These are phyloP conservation scores for Geoglossum cookeanum DNA, from an alignment of 2,329 filamentous ascomycete species.

Conservation along the genomic window DNA sequence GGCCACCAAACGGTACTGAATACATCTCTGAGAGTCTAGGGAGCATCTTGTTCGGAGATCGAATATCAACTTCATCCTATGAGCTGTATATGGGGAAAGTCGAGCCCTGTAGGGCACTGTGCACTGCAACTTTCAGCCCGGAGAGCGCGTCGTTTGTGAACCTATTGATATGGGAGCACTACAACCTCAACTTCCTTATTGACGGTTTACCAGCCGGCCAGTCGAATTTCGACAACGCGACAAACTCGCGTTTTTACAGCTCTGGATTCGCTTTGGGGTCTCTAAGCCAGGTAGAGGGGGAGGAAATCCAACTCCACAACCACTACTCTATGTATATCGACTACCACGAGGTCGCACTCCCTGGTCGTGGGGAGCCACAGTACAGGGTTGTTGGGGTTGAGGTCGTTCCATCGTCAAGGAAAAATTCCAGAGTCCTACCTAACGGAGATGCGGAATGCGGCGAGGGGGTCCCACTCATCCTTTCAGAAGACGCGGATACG, in stretches of 20 bases:
- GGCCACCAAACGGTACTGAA: slow-evolving; percentile 55
- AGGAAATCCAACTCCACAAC: slow-evolving; percentile 56
- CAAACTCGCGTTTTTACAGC: slow-evolving; percentile 66
- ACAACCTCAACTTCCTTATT: slow-evolving; percentile 88
- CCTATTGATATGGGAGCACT: slow-evolving; percentile 60
- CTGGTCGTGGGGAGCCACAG: slow-evolving; percentile 39
- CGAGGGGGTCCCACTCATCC: slow-evolving; percentile 35
- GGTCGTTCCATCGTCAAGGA: slow-evolving; percentile 61
- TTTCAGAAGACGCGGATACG: slow-evolving; percentile 44
- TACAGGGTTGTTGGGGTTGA: slow-evolving; percentile 83
- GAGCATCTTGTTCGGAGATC: slow-evolving; percentile 91
- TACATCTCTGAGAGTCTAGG: slow-evolving; percentile 77
- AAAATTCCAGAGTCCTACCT: slow-evolving; percentile 33
- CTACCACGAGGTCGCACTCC: slow-evolving; percentile 55
- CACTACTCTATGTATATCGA: slow-evolving; percentile 91
- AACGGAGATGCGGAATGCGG: slow-evolving; percentile 44
- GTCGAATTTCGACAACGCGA: slow-evolving; percentile 55
- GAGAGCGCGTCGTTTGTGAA: slow-evolving; percentile 63
- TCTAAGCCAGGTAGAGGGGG: slow-evolving; percentile 25
- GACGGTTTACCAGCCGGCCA: slow-evolving; percentile 88
- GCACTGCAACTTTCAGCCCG: slow-evolving; percentile 43
- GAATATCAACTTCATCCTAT: slow-evolving; percentile 93
- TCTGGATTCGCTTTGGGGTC: slow-evolving; percentile 70
- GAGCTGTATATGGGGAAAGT: slow-evolving; percentile 73
- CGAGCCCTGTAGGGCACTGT: slow-evolving; percentile 71